These are phyloP conservation scores for Rachicladosporium sp. DNA, from an alignment of 2,329 filamentous ascomycete species.

Conservation along the genomic window DNA sequence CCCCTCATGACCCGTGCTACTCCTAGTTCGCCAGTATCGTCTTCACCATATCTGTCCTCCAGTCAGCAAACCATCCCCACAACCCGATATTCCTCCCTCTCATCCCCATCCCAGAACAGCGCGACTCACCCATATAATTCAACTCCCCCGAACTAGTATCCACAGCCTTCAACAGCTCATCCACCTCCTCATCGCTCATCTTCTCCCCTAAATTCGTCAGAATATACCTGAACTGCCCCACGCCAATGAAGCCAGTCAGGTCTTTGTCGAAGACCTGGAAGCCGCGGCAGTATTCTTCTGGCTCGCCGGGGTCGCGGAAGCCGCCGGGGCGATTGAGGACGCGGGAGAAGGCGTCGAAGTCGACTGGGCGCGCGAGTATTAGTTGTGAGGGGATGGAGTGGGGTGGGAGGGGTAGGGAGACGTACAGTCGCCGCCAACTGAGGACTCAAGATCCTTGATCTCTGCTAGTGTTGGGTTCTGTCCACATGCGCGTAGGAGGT, in stretches of 20 bases:
- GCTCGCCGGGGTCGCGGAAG: conserved; percentile 95
- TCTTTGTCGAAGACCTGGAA: conserved; percentile 99
- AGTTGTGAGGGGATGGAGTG: background rate
- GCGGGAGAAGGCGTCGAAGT: conserved; percentile 94
- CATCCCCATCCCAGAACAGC: too few species aligned
- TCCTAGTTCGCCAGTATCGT: conserved; percentile 28
- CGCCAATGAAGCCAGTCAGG: conserved; percentile 93
- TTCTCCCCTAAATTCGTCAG: conserved; percentile 97
- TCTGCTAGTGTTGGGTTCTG: conserved; percentile 95
- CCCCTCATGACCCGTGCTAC: too few species aligned
- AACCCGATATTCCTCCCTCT: too few species aligned
- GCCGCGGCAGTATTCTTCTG: conserved; percentile 94
- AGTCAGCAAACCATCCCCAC: too few species aligned
- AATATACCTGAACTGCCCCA: conserved; percentile 94
- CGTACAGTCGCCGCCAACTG: conserved; percentile 81
- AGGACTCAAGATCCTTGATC: conserved; percentile 85
- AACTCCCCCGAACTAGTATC: conserved; percentile 94
- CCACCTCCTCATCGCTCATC: conserved; percentile 97
- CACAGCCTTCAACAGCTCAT: conserved; percentile 95
- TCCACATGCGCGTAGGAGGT: conserved; percentile 88
- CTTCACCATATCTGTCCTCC: conserved; percentile 24
- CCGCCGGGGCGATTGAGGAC: conserved; percentile 94
- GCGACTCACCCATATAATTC: conserved; percentile 86
- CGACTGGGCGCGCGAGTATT: conserved; percentile 67
- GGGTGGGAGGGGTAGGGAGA: background rate